These are phyloP conservation scores for Hibiscus tridactylites DNA, from an alignment of 345 rosid genomes.

Conservation along the genomic window DNA sequence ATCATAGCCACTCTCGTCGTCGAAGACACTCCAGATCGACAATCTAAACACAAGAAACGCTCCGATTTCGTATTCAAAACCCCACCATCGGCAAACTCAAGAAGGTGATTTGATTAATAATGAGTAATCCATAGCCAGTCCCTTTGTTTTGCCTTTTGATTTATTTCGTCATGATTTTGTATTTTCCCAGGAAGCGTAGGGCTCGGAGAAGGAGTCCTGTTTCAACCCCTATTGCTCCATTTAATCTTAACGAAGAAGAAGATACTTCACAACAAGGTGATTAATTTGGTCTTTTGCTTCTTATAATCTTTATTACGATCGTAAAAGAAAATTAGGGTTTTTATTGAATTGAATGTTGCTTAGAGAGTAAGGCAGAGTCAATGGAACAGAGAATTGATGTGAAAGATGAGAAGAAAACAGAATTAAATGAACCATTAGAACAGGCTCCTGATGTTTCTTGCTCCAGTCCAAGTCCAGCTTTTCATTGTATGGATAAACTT, in stretches of 20 bases:
- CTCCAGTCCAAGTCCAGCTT: background rate
- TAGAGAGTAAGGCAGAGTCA: slow-evolving; percentile 28
- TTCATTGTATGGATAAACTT: slow-evolving; percentile 63
- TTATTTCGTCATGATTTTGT: background rate
- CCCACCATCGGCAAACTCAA: slow-evolving; percentile 54
- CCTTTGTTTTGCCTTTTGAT: background rate
- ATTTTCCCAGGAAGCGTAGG: slow-evolving; percentile 41
- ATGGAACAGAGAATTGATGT: slow-evolving; percentile 15
- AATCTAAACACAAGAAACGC: slow-evolving; percentile 47
- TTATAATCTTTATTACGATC: too few relatives aligned
- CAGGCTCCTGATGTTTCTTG: background rate
- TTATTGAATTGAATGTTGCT: background rate
- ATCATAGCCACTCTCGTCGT: slow-evolving; percentile 62
- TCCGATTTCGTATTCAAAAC: slow-evolving; percentile 45
- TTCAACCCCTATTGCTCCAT: slow-evolving; percentile 34
- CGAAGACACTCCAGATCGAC: slow-evolving; percentile 81
- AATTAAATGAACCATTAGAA: slow-evolving; percentile 15
- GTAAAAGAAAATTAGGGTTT: slow-evolving; percentile 1
- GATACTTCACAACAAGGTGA: slow-evolving; percentile 30
- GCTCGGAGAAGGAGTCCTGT: slow-evolving; percentile 38
- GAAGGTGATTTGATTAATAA: slow-evolving; percentile 38
- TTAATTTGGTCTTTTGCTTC: too few relatives aligned
- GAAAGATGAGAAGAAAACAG: slow-evolving; percentile 19
- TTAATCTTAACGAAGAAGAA: slow-evolving; percentile 50
- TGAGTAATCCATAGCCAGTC: background rate